phyloP scores from a whole-genome alignment of 257 asterid species.

The Solanum chaucha region DNA sequence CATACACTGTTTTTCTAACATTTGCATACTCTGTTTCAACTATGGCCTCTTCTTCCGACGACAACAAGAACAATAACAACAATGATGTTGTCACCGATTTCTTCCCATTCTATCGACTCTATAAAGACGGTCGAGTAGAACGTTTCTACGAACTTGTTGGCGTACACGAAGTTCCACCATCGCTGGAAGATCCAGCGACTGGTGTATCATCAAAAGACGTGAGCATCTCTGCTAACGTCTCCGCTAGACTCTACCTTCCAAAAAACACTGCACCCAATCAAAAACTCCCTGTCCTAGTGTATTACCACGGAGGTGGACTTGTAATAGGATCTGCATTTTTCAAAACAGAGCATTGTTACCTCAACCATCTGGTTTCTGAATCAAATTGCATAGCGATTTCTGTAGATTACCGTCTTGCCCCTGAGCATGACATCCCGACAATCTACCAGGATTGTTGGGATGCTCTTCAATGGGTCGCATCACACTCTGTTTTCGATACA shows the following conservation, averaged over 20 bases:
- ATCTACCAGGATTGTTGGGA: slow-evolving; percentile 6
- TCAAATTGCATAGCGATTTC: slow-evolving; percentile 5
- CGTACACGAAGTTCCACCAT: slow-evolving; percentile 3
- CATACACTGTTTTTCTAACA: not conserved
- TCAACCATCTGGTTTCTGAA: slow-evolving; percentile 1
- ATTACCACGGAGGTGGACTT: slow-evolving; percentile 13
- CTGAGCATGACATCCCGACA: not conserved
- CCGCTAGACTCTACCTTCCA: slow-evolving; percentile 24
- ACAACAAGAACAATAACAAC: not conserved
- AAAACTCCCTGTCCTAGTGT: slow-evolving; percentile 21
- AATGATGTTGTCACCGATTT: not conserved
- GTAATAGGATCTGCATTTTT: slow-evolving; percentile 17
- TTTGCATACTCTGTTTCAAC: not conserved
- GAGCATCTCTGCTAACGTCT: slow-evolving; percentile 7
- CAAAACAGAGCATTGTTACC: not conserved
- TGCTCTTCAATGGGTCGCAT: slow-evolving; percentile 24
- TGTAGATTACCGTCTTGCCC: slow-evolving; percentile 7
- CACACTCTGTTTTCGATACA: not conserved
- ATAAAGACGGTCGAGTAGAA: slow-evolving; percentile 20
- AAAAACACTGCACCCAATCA: not conserved
- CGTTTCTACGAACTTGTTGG: not conserved
- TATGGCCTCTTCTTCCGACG: not conserved
- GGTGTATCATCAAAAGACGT: slow-evolving; percentile 20
- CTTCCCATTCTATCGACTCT: slow-evolving; percentile 8
- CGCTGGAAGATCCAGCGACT: not conserved